Evolutionary conservation across 306 rosid species (phyloP).

Genomic region (Cucumis hystrix): DNA sequence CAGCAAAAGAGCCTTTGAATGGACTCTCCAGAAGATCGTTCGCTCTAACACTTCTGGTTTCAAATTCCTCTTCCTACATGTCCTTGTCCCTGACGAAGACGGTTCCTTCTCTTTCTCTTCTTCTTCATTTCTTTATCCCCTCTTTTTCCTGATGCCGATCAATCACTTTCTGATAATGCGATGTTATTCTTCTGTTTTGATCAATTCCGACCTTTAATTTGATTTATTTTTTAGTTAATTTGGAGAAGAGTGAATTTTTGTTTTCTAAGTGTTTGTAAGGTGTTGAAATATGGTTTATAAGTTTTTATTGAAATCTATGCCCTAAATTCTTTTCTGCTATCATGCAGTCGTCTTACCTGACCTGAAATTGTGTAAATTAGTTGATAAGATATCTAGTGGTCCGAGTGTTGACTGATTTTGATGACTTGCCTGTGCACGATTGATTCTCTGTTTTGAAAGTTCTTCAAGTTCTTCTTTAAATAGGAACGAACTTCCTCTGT

Average conservation of each 20-base stretch:
- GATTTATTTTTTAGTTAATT: neutral
- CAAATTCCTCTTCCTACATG: constrained; percentile 70
- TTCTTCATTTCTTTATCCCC: neutral
- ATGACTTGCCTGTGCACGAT: neutral
- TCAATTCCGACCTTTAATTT: neutral
- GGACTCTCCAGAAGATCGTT: constrained; percentile 75
- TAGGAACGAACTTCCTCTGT: neutral
- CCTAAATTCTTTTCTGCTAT: neutral
- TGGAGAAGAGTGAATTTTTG: neutral
- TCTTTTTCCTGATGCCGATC: neutral
- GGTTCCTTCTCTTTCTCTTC: constrained; percentile 24
- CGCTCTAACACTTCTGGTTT: constrained; percentile 50
- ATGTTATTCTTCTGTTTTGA: neutral
- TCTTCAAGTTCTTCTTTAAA: neutral
- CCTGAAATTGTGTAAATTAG: neutral
- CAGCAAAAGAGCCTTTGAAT: constrained; percentile 78
- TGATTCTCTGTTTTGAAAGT: neutral
- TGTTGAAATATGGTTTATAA: neutral
- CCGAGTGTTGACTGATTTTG: neutral
- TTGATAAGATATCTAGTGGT: neutral
- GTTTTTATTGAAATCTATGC: neutral
- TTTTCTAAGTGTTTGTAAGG: neutral
- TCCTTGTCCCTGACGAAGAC: constrained; percentile 88
- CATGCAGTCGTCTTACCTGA: neutral
- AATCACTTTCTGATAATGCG: neutral